A percentile compares a stretch with the other conserved stretches of the same genome.
Conservation (phyloP, 164 flowering plant genomes). For the Aristolochia californica region DNA sequence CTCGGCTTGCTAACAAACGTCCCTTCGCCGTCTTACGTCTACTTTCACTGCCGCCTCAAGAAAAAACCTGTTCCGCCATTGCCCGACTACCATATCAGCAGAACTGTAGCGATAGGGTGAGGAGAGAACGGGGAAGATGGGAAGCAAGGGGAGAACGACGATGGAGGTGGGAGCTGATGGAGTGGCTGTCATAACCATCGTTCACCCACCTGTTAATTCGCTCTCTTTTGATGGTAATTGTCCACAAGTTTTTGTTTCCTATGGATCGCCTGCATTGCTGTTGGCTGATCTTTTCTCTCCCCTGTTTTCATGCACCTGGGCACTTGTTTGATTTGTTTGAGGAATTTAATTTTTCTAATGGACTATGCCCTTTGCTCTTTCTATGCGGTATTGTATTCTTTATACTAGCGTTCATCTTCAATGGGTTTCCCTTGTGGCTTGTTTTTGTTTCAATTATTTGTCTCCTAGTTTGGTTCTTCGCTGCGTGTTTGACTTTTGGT, state of each 20-base stretch:
- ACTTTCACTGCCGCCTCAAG: no score
- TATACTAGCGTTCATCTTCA: background rate
- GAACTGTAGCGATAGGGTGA: no score
- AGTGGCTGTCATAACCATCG: slow-evolving; percentile 30
- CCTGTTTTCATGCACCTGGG: background rate
- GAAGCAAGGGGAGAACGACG: slow-evolving; percentile 31
- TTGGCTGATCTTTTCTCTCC: background rate
- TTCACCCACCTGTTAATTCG: slow-evolving; percentile 34
- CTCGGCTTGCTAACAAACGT: no score
- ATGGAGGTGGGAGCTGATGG: slow-evolving; percentile 57
- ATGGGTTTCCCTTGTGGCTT: no score
- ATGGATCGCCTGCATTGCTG: background rate
- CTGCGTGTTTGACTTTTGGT: no score
- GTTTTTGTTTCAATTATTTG: no score
- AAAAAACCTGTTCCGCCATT: no score
- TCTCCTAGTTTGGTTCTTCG: no score
- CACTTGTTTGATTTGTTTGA: no score
- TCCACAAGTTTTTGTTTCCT: background rate
- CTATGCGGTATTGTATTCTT: background rate
- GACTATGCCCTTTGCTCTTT: background rate
- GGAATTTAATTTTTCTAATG: background rate
- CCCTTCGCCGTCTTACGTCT: no score
- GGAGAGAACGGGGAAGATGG: slow-evolving; percentile 9
- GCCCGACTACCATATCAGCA: no score
- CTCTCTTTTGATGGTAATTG: slow-evolving; percentile 27